phyloP scores from a whole-genome alignment of 306 rosid genomes.

The Oemleria cerasiformis region DNA sequence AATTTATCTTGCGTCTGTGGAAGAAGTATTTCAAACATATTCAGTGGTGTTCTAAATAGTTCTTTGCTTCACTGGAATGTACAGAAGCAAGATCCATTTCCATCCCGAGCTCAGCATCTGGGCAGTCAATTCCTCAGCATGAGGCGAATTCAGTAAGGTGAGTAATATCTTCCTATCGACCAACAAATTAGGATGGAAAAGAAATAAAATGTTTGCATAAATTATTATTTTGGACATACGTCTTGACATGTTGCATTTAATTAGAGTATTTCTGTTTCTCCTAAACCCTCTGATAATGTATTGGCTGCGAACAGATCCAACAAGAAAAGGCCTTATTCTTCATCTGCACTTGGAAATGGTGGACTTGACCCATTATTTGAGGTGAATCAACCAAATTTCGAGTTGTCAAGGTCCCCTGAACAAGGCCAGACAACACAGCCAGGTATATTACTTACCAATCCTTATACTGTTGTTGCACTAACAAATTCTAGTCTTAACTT shows the following conservation, averaged over 20 bases:
- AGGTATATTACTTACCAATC: conserved; percentile 41
- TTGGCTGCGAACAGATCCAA: conserved; percentile 34
- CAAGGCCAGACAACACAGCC: conserved; percentile 49
- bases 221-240: neutral
- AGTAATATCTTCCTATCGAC: conserved; percentile 3
- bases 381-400: conserved; percentile 39
- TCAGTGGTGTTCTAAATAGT: conserved; percentile 12
- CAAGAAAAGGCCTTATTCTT: conserved; percentile 50
- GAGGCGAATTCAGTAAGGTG: conserved; percentile 54
- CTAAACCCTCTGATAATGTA: conserved; percentile 17
- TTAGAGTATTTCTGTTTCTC: conserved; percentile 3
- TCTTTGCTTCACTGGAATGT: conserved; percentile 13
- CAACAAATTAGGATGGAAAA: conserved; percentile 14
- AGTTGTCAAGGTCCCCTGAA: conserved; percentile 46
- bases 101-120: conserved; percentile 60
- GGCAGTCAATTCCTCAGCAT: conserved; percentile 37
- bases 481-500: conserved; percentile 5
- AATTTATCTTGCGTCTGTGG: conserved; percentile 23
- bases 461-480: conserved; percentile 9
- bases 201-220: neutral
- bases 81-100: conserved; percentile 37
- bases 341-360: conserved; percentile 54
- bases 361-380: conserved; percentile 69
- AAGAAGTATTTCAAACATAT: conserved; percentile 5
- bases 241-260: conserved; percentile 21